Evolutionary conservation across 352 stramenopile species (phyloP), one percentile per base, ranked within the genome.

Genomic region (Phytophthora parvispora): DNA sequence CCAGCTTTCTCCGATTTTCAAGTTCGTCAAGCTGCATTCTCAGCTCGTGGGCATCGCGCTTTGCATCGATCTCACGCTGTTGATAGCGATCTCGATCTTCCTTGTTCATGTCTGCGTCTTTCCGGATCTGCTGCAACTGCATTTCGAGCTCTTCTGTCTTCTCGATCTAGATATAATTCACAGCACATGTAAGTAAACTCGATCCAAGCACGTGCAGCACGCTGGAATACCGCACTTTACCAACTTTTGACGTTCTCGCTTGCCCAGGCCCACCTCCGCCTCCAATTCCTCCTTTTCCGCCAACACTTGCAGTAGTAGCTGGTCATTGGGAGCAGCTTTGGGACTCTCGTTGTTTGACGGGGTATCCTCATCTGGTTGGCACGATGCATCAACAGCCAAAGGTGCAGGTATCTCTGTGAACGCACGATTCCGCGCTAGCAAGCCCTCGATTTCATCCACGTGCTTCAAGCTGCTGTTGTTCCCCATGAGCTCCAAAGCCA

Each of bases 391-490:
- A 4, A 72, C 54, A 36, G 65, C 65, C 43, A 73, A 28, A 51
- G 62, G 58, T 18, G 59, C 12, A 16, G 38, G 67, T 45, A n/a
- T 68, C 32, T 62, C 56, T 22, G 32, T 49, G 32, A 93, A 79
- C 5, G 75, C 72, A 36, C 84, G 84, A 64, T 95, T 95, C 9
- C 88, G 75, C 27, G 47, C 69, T 12, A 93, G 62, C 10, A 90
- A 60, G 27, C 70, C 64, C 24, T 94, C 86, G 31, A 93, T 84
- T 57, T 92, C 84, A 22, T 94, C 81, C 0, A 77, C 68, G 40
- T 92, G 81, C 43, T 90, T 89, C 24, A 94, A 74, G 57, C 79
- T 89, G 69, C 81, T 88, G 64, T 92, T 94, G 67, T 96, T 95
- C 15, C 86, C 87, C 64, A 86, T 86, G 22, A 95, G 61, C 56